phyloP scores from a whole-genome alignment of 805 yeast genomes.

The Lipomyces yamanashiensis region DNA sequence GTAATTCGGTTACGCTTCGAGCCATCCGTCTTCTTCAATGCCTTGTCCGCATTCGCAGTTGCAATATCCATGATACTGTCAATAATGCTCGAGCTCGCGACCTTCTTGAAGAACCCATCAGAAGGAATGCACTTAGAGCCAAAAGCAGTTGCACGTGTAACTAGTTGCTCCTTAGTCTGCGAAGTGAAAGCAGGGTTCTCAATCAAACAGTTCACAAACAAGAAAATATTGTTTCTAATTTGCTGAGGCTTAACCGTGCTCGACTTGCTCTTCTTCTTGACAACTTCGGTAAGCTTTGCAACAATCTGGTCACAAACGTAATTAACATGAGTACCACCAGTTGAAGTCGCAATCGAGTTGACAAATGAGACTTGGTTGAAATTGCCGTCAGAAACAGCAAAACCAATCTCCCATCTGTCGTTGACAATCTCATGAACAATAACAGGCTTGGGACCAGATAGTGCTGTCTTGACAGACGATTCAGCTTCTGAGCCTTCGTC shows the following conservation, averaged over 20 bases:
- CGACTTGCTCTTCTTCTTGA: conserved; percentile 71
- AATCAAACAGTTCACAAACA: conserved; percentile 87
- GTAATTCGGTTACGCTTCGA: conserved; percentile 79
- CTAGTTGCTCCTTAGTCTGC: conserved; percentile 94
- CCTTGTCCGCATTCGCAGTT: conserved; percentile 85
- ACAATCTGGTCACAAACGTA: conserved; percentile 83
- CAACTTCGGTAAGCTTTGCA: conserved; percentile 69
- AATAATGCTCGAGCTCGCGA: conserved; percentile 71
- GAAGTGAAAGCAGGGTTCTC: conserved; percentile 98
- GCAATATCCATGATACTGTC: conserved; percentile 78
- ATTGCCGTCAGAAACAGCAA: conserved; percentile 86
- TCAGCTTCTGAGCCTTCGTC: conserved; percentile 45
- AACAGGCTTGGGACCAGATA: conserved; percentile 35
- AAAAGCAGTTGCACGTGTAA: conserved; percentile 85
- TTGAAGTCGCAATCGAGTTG: conserved; percentile 94
- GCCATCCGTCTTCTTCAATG: conserved; percentile 88
- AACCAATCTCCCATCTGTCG: conserved; percentile 95
- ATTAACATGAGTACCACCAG: conserved; percentile 96
- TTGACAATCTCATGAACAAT: conserved; percentile 74
- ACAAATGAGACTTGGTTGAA: conserved; percentile 97
- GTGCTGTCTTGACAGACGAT: conserved; percentile 47
- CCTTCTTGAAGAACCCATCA: conserved; percentile 73
- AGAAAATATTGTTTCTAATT: conserved; percentile 84
- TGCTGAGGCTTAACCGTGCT: conserved; percentile 83
- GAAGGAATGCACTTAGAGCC: conserved; percentile 83